phyloP scores from a whole-genome alignment of 2,329 filamentous ascomycete genomes.

The Exophiala mesophila region DNA sequence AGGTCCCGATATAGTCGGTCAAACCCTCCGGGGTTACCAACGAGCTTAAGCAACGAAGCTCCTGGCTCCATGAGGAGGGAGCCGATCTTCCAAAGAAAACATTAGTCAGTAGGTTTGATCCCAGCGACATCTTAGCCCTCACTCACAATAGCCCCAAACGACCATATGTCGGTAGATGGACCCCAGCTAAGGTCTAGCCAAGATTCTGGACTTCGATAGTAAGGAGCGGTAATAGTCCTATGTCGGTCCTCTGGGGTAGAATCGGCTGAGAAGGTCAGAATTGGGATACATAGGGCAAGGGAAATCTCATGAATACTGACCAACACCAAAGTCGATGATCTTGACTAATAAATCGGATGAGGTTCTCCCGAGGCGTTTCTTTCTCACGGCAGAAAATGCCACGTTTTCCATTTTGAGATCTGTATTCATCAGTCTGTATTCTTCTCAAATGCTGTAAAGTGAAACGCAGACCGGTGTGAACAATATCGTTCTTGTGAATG shows the following conservation, averaged over 20 bases:
- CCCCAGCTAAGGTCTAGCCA: constrained; percentile 3
- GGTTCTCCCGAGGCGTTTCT: neutral
- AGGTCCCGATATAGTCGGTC: neutral
- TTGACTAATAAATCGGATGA: neutral
- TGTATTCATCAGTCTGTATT: neutral
- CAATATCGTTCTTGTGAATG: neutral
- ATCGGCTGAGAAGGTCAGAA: neutral
- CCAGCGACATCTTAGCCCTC: neutral
- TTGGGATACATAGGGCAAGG: neutral
- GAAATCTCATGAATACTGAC: neutral
- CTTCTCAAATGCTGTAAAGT: neutral
- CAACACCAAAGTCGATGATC: neutral
- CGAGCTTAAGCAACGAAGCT: neutral
- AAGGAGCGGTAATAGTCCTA: constrained; percentile 3
- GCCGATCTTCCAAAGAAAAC: neutral
- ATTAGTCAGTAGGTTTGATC: neutral
- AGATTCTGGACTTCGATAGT: constrained; percentile 3
- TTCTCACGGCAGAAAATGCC: neutral
- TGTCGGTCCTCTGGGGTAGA: constrained; percentile 2
- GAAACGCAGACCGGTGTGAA: neutral
- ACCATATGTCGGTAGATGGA: constrained; percentile 1
- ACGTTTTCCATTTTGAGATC: neutral
- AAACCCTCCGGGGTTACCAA: neutral
- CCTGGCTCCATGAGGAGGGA: constrained; percentile 3
- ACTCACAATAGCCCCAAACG: neutral